Evolutionary conservation across 306 rosid species (phyloP).

Genomic region (Vigna angularis): DNA sequence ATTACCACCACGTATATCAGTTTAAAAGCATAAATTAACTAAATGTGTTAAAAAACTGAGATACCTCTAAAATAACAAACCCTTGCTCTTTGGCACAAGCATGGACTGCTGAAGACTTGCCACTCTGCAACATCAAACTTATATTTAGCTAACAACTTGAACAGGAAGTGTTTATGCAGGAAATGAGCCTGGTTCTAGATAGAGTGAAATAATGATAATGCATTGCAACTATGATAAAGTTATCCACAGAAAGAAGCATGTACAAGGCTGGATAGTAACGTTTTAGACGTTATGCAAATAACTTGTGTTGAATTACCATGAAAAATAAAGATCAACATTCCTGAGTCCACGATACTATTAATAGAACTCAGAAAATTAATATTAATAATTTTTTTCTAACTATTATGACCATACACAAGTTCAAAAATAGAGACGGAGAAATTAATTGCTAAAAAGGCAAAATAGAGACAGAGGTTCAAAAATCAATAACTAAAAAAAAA

Average conservation of each 20-base stretch:
- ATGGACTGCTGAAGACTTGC: conserved; percentile 95
- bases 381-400: neutral
- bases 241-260: conserved; percentile 4
- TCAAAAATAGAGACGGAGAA: neutral
- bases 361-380: neutral
- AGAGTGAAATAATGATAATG: conserved; percentile 33
- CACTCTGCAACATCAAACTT: conserved; percentile 74
- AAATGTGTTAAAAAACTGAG: conserved; percentile 2
- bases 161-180: conserved; percentile 21
- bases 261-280: neutral
- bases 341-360: conserved; percentile 1
- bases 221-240: neutral
- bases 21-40: conserved; percentile 28
- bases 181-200: conserved; percentile 1
- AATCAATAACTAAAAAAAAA: conserved; percentile 17
- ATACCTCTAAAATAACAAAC: conserved; percentile 86
- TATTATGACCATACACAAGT: neutral
- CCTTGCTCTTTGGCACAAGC: conserved; percentile 97
- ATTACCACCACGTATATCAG: conserved; percentile 7
- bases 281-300: conserved; percentile 18
- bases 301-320: neutral
- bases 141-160: conserved; percentile 43
- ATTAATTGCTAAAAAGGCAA: neutral
- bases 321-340: neutral
- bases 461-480: neutral